Conservation (phyloP, 805 yeast species). For the Candida oleophila region DNA sequence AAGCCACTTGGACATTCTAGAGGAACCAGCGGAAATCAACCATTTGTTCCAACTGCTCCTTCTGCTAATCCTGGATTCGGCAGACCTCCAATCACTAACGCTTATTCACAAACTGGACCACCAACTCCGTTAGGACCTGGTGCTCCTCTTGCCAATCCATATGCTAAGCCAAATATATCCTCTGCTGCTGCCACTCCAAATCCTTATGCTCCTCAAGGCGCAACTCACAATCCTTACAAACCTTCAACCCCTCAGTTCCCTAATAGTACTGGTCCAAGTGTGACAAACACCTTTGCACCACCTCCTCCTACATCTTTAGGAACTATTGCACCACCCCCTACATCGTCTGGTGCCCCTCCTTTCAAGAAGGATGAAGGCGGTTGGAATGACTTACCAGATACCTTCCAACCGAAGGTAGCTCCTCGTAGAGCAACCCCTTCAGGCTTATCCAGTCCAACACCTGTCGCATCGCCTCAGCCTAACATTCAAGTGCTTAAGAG, state of each 20-base stretch:
- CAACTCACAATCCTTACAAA: constrained; percentile 21
- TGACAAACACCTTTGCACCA: constrained; percentile 20
- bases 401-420: constrained; percentile 40
- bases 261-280: no score
- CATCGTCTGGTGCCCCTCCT: constrained; percentile 19
- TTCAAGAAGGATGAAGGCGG: constrained; percentile 56
- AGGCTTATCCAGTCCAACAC: constrained; percentile 24
- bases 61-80: constrained; percentile 4
- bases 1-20: no score
- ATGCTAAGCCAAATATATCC: constrained; percentile 9
- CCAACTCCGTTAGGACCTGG: constrained; percentile 6
- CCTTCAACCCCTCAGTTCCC: constrained; percentile 17
- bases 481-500: constrained; percentile 27
- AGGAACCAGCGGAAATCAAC: constrained; percentile 8
- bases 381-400: constrained; percentile 69
- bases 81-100: constrained; percentile 6
- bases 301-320: constrained; percentile 11
- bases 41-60: constrained; percentile 13
- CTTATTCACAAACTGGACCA: constrained; percentile 1
- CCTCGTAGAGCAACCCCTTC: constrained; percentile 48
- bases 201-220: constrained; percentile 17
- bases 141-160: constrained; percentile 17
- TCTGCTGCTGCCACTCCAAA: constrained; percentile 14
- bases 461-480: constrained; percentile 22
- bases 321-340: constrained; percentile 22